Percentiles rank a stretch among this genome's conserved stretches.
These are phyloP conservation scores for Aspergillus steynii DNA, from an alignment of 495 filamentous ascomycete species.

Conservation along the genomic window DNA sequence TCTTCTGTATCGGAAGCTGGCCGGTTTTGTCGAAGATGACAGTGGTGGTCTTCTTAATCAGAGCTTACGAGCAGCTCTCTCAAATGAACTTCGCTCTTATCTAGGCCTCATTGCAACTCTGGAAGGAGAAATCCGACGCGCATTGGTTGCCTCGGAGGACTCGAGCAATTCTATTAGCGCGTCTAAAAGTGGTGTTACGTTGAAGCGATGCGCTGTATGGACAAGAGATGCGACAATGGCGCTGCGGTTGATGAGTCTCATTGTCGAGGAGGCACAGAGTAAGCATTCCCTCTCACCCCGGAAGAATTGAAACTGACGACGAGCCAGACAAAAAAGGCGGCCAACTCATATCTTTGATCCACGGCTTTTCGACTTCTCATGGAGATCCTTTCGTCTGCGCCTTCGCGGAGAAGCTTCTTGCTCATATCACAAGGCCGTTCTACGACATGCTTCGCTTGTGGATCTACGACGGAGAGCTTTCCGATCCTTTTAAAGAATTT, in stretches of 20 bases:
- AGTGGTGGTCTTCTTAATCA: slow-evolving; percentile 81
- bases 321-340: slow-evolving; percentile 75
- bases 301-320: slow-evolving; percentile 14
- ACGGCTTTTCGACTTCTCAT: slow-evolving; percentile 88
- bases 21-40: slow-evolving; percentile 73
- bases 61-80: slow-evolving; percentile 87
- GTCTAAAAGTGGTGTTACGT: slow-evolving; percentile 87
- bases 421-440: slow-evolving; percentile 92
- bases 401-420: slow-evolving; percentile 89
- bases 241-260: slow-evolving; percentile 87
- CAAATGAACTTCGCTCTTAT: slow-evolving; percentile 83
- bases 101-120: slow-evolving; percentile 89
- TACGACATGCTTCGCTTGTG: slow-evolving; percentile 95
- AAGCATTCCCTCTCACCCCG: slow-evolving; percentile 23
- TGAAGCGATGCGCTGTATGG: slow-evolving; percentile 97
- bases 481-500: slow-evolving; percentile 94
- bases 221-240: slow-evolving; percentile 97
- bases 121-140: slow-evolving; percentile 89
- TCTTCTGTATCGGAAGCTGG: slow-evolving; percentile 77
- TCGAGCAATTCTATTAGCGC: slow-evolving; percentile 62
- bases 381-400: slow-evolving; percentile 92
- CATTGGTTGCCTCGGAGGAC: slow-evolving; percentile 65
- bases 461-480: slow-evolving; percentile 98
- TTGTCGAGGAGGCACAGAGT: slow-evolving; percentile 86
- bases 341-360: slow-evolving; percentile 90